Percentiles rank a stretch among this genome's conserved stretches.
These are phyloP conservation scores for Mortierella sp. DNA, from an alignment of 371 early-diverging fungal species.

Conservation along the genomic window DNA sequence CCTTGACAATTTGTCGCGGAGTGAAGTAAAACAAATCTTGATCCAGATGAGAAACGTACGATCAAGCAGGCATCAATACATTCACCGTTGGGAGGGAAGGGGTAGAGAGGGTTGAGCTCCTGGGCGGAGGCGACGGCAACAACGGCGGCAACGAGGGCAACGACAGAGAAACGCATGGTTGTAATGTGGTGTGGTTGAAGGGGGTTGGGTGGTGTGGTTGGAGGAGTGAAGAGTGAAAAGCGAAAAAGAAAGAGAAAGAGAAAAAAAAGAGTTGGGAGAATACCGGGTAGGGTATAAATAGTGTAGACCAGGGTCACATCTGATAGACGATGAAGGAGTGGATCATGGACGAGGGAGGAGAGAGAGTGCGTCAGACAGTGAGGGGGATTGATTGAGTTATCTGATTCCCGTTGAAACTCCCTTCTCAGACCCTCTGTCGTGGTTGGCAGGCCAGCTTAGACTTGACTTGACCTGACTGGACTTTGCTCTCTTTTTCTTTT, in stretches of 20 bases:
- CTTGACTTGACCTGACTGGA: too few relatives aligned
- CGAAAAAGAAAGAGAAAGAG: background rate
- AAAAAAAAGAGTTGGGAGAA: background rate
- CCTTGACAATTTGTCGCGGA: background rate
- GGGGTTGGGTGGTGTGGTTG: background rate
- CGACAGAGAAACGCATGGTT: constrained; percentile 21
- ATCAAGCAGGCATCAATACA: constrained; percentile 18
- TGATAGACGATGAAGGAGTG: background rate
- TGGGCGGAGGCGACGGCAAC: constrained; percentile 24
- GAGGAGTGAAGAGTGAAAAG: background rate
- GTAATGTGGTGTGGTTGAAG: background rate
- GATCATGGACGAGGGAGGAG: background rate
- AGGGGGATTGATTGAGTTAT: background rate
- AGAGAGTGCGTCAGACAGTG: too few relatives aligned
- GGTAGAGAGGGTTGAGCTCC: constrained; percentile 5
- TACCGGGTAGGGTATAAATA: constrained; percentile 7
- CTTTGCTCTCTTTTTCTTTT: too few relatives aligned
- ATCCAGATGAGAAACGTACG: constrained; percentile 13
- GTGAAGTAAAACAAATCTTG: background rate
- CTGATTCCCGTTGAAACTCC: background rate
- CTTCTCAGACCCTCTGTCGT: too few relatives aligned
- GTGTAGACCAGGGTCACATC: background rate
- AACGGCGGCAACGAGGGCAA: constrained; percentile 19
- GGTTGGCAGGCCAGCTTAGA: too few relatives aligned
- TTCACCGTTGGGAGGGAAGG: constrained; percentile 22